Base-by-base conservation (phyloP, 2,329 filamentous ascomycete genomes). In the Escovopsis sp. region DNA sequence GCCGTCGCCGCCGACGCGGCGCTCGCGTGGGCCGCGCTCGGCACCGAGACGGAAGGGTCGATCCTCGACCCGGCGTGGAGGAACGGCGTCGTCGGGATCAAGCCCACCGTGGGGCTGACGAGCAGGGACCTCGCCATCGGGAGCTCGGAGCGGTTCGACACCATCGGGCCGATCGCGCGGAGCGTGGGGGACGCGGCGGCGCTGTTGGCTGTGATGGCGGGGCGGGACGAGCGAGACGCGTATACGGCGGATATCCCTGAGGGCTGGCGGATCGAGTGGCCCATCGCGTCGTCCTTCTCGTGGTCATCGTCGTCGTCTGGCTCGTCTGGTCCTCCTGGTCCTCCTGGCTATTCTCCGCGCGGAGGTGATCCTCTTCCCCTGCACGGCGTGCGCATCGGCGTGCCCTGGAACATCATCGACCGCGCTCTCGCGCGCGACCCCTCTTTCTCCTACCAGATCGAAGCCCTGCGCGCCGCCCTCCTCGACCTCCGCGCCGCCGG, bases 61-160 rank as follows among this genome's bases (percentile, higher is more conserved):
- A 76, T 81, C 33, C 44, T 79, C 2, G 63, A 58, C 4, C 77
- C 77, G 0, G 48, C 59, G 1, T 42, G 52, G 18, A 37, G 44
- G 1, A 77, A 70, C 51, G 76, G 76, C 35, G 42, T 80, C 2
- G 76, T 79, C 1, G 77, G 73, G 2, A 74, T 83, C 49, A 78
- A 76, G 48, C 73, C 76, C 1, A 77, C 74, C 0, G 70, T 79
- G 2, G 77, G 76, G 0, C 57, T 81, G 4, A 79, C 70, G 0
- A 75, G 71, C 2, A 59, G 72, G 12, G 56, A 65, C 41, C 58
- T 77, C 4, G 75, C 79, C 1, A 70, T 81, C n/a, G 76, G 76
- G 1, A 71, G 81, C 5, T 70, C 65, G 12, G 52, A 64, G 27
- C 67, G 73, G 44, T 72, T 76, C 43, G 78, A 82, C 45, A 72